Evolutionary conservation across 805 yeast species (phyloP), one percentile per base, ranked within the genome.

Genomic region (Saccharomyces eubayanus): DNA sequence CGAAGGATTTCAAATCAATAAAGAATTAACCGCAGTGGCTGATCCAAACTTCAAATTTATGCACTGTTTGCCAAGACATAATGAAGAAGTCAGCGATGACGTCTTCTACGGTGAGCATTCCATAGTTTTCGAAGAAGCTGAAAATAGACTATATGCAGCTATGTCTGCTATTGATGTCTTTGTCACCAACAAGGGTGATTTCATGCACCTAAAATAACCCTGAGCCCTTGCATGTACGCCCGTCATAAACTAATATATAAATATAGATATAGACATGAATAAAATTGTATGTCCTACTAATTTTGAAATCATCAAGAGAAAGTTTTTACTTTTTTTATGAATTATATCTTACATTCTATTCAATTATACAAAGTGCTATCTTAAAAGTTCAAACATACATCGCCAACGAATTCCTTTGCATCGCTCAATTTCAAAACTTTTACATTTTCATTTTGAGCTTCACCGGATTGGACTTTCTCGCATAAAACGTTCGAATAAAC

Each of bases 1-100:
- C 68, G 78, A 75, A 14, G 96, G 96, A 1, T 94, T 84, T 77
- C 97, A 89, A 74, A 85, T 94, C 55, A 83, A 89, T 41, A 69
- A 75, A 16, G 83, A 82, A 31, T 74, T 91, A 74, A 80, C 87
- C 28, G 53, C 64, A 11, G 65, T 73, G 12, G 87, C 88, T 5
- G 80, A 79, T 47, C 85, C 87, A 47, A 77, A 77, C 53, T 92
- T 92, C 87, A 89, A 83, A 69, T 94, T 94, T 73, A 91, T 94
- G 98, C 99, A 94, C 70, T 94, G 99, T 72, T 77, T 94, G 61
- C 99, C 99, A 59, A 85, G 99, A 73, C 96, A 94, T 63, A 79
- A 82, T 28, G 97, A 91, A 70, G 99, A 94, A 72, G 99, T 94
- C 40, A 79, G 83, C 41, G 99, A 94, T 69, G 96, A 87, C 47